A percentile compares a stretch with the other conserved stretches of the same genome.
Evolutionary conservation across 495 filamentous ascomycete species (phyloP).

Genomic region (Staphylotrichum tortipilum): DNA sequence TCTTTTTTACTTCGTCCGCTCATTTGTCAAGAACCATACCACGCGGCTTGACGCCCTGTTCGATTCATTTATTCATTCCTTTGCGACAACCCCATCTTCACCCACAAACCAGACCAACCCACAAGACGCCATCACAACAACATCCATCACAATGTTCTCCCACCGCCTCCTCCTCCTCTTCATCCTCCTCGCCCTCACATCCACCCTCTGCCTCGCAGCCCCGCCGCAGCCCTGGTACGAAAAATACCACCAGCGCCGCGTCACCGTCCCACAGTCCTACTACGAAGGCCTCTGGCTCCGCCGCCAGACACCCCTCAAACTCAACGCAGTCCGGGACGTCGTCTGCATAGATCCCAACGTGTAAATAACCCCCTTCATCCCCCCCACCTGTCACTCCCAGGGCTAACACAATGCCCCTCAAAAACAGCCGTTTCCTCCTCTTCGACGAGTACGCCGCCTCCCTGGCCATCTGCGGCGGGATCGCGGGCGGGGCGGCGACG

Average conservation of each 20-base stretch:
- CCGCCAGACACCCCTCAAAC: constrained; percentile 25
- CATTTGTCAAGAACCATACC: not conserved
- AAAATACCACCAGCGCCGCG: constrained; percentile 15
- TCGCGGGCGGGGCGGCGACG: constrained; percentile 34
- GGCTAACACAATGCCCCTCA: too few relatives aligned
- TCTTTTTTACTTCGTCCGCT: not conserved
- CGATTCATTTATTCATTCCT: not conserved
- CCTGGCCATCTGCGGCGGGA: constrained; percentile 46
- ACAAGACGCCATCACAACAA: too few relatives aligned
- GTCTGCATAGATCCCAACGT: constrained; percentile 26
- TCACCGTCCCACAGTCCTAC: constrained; percentile 23
- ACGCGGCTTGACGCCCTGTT: not conserved
- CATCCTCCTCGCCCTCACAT: constrained; percentile 4
- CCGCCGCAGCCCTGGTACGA: constrained; percentile 12
- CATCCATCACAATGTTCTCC: not conserved
- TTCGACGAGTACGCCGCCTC: constrained; percentile 48
- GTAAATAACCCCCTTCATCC: constrained; percentile 15
- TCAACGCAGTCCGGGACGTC: constrained; percentile 26
- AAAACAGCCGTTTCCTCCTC: constrained; percentile 37
- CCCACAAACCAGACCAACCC: not conserved
- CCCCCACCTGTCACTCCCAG: not conserved
- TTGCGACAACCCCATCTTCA: not conserved
- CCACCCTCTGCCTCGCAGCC: constrained; percentile 10
- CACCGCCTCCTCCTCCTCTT: constrained; percentile 13
- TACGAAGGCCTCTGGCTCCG: constrained; percentile 31